Percentiles rank a stretch among this genome's conserved stretches.
phyloP scores from a whole-genome alignment of 148 eudicot genomes.

The Polygonum maritimum region DNA sequence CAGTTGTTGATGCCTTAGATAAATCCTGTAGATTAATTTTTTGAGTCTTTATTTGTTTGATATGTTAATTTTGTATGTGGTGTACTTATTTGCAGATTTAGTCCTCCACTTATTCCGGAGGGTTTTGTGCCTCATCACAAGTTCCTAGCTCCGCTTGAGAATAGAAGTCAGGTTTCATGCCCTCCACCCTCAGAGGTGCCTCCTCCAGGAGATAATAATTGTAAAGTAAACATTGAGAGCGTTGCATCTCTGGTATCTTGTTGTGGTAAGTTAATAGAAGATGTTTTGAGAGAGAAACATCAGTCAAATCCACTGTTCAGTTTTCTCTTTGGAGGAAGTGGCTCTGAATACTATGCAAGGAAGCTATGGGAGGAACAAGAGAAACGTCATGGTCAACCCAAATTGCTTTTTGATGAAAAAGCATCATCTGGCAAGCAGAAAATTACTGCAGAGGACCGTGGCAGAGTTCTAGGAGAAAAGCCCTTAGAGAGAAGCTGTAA shows the following conservation, averaged over 20 bases:
- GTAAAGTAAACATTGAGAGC: conserved; percentile 77
- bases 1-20: background rate
- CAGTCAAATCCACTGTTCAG: conserved; percentile 69
- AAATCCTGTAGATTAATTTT: background rate
- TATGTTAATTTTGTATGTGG: background rate
- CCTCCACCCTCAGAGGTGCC: conserved; percentile 58
- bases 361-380: conserved; percentile 89
- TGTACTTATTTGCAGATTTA: conserved; percentile 47
- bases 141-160: conserved; percentile 56
- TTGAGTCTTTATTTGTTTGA: background rate
- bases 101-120: conserved; percentile 70
- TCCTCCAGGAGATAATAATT: conserved; percentile 69
- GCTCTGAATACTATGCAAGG: conserved; percentile 72
- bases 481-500: conserved; percentile 56
- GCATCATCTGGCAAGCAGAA: conserved; percentile 34
- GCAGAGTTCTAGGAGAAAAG: conserved; percentile 73
- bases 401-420: conserved; percentile 38
- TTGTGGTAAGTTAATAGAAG: conserved; percentile 86
- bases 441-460: conserved; percentile 87
- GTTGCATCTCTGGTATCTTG: conserved; percentile 89
- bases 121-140: conserved; percentile 68
- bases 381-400: conserved; percentile 43
- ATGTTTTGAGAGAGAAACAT: conserved; percentile 79
- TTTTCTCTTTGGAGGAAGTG: conserved; percentile 80
- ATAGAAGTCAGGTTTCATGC: conserved; percentile 21